Base-by-base conservation (phyloP, 2,329 filamentous ascomycete species). In the Neofusicoccum kwambonambiense region DNA sequence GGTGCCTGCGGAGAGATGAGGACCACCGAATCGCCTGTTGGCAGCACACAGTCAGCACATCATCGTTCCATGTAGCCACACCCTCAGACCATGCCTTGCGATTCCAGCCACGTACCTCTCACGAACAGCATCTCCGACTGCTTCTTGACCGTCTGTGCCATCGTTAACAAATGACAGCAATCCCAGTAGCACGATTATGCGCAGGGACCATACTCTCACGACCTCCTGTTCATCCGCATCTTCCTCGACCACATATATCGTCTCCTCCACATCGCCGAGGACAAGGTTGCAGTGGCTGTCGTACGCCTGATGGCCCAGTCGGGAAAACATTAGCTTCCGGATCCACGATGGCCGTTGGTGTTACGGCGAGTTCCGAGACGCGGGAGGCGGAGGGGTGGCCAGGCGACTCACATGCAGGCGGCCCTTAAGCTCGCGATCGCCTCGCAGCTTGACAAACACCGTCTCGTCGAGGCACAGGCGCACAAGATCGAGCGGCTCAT, bases 91-190 rank as follows among this genome's bases (percentile, higher is more conserved):
- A 57, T 39, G 11, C 5, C 31, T 39, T 17, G 17, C 11, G 11
- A 37, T 12, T 34, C n/a, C 9, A 39, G 34, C 17, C 19, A 12
- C 85, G 68, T 81, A 94, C 93, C 94, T 91, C 95, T 85, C 65
- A 99, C 94, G 77, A 99, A 99, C 19, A 99, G 82, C 95, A 99
- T 99, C 77, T 98, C 95, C 49, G 93, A 96, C 78, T 97, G 96
- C 80, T 96, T 96, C 81, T 94, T 96, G 68, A 95, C 88, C 13
- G 93, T 97, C 91, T 96, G 58, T 49, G 37, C 27, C 22, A 61
- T 27, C 67, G 66, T 64, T n/a, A 64, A 44, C 31, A n/a, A 8
- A 4, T 19, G 17, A 37, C 37, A 17, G 39, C 12, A 39, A 13
- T 6, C 19, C 11, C 13, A 9, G 42, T 11, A 35, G 37, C 47